Conservation (phyloP, 2,329 filamentous ascomycete genomes). For the Ophiostoma piceae region DNA sequence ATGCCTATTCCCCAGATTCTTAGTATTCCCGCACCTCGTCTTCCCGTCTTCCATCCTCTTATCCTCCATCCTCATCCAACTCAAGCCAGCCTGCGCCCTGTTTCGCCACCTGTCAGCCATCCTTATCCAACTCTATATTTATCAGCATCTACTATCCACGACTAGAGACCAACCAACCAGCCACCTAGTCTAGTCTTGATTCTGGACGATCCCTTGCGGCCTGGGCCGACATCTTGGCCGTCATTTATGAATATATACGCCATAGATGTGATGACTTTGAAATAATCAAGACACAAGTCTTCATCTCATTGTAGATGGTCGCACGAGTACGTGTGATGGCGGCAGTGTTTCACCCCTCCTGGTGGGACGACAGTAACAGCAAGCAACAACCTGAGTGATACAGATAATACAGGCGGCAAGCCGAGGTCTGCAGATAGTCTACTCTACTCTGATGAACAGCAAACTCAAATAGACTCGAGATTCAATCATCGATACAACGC, state of each 20-base stretch:
- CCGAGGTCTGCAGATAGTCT: background rate
- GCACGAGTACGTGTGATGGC: slow-evolving; percentile 17
- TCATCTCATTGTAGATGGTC: background rate
- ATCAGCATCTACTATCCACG: background rate
- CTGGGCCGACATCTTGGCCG: background rate
- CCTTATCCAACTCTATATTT: no score
- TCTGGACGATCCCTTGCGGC: background rate
- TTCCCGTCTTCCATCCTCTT: no score
- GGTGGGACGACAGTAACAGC: no score
- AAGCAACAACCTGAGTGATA: background rate
- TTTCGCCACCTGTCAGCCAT: slow-evolving; percentile 1
- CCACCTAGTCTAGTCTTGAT: background rate
- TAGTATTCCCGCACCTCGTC: background rate
- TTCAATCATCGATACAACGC: no score
- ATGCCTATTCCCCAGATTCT: background rate
- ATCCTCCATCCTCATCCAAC: background rate
- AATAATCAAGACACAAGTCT: background rate
- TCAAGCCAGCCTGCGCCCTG: background rate
- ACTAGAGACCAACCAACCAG: background rate
- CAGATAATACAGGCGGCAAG: background rate
- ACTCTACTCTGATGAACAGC: background rate
- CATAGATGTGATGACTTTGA: background rate
- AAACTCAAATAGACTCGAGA: background rate
- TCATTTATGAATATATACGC: background rate
- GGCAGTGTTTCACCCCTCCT: slow-evolving; percentile 23